Percentiles rank a stretch among this genome's conserved stretches.
These are phyloP conservation scores for Austroboletus sp. DNA, from an alignment of 1,284 basidiomycete genomes.

Conservation along the genomic window DNA sequence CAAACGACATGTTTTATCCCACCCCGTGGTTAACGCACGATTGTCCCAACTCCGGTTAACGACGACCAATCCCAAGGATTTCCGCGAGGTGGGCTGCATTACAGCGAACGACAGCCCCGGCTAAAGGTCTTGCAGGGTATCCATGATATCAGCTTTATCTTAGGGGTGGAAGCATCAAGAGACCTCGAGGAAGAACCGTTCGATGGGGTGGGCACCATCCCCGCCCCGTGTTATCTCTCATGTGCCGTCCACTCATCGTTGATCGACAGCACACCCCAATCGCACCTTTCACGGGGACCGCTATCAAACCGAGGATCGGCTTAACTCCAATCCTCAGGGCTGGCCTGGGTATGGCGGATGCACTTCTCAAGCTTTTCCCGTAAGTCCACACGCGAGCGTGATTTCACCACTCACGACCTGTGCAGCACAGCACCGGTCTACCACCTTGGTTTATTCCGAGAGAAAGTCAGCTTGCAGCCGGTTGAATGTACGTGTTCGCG, in stretches of 20 bases:
- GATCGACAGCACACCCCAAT: constrained; percentile 55
- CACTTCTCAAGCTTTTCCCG: constrained; percentile 76
- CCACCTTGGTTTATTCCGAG: constrained; percentile 85
- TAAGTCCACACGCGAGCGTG: constrained; percentile 35
- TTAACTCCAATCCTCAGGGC: constrained; percentile 88
- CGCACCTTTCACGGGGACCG: constrained; percentile 57
- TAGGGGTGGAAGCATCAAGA: constrained; percentile 71
- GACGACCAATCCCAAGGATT: constrained; percentile 64
- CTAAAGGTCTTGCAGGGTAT: constrained; percentile 44
- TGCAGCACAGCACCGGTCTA: constrained; percentile 73
- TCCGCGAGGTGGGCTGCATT: constrained; percentile 57
- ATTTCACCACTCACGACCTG: constrained; percentile 2
- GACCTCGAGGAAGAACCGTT: constrained; percentile 56
- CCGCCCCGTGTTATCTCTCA: background rate
- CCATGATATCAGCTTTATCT: constrained; percentile 61
- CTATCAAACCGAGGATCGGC: constrained; percentile 70
- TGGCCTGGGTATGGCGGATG: constrained; percentile 90
- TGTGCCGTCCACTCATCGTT: background rate
- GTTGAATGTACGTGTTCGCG: constrained; percentile 68
- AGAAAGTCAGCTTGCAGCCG: constrained; percentile 84
- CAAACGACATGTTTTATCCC: constrained; percentile 53
- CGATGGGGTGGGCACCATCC: constrained; percentile 46
- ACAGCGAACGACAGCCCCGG: background rate
- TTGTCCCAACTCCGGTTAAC: constrained; percentile 63
- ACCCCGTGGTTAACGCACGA: constrained; percentile 68